Conservation (phyloP, 192 early-diverging fungal genomes). For the Backusella tuberculispora region DNA sequence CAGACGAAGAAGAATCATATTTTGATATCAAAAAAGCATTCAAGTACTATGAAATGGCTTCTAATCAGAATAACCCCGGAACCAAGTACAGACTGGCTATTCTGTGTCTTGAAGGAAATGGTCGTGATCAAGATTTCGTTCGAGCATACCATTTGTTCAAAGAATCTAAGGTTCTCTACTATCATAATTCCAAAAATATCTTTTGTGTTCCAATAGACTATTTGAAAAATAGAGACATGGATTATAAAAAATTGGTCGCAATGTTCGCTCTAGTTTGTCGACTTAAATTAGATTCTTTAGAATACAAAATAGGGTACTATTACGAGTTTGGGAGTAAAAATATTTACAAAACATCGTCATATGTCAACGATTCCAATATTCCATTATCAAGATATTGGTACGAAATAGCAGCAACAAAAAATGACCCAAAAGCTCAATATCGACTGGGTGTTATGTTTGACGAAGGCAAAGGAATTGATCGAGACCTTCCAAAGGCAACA, state of each 20-base stretch:
- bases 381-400: neutral
- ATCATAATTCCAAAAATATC: neutral
- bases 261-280: neutral
- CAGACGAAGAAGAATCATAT: neutral
- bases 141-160: neutral
- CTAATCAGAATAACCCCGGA: neutral
- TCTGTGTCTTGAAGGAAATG: neutral
- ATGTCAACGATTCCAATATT: neutral
- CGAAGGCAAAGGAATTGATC: slow-evolving; percentile 33
- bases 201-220: neutral
- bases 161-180: neutral
- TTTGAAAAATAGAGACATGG: neutral
- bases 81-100: neutral
- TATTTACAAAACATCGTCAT: neutral
- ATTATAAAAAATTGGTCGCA: neutral
- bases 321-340: neutral
- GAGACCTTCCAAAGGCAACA: slow-evolving; percentile 32
- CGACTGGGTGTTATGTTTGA: slow-evolving; percentile 31
- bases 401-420: neutral
- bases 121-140: slow-evolving; percentile 31
- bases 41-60: slow-evolving; percentile 30
- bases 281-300: neutral
- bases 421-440: slow-evolving; percentile 31
- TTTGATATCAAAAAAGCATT: slow-evolving; percentile 32
- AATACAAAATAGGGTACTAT: slow-evolving; percentile 13